phyloP scores from a whole-genome alignment of 441 rosid species.

The Erysimum cheiri region DNA sequence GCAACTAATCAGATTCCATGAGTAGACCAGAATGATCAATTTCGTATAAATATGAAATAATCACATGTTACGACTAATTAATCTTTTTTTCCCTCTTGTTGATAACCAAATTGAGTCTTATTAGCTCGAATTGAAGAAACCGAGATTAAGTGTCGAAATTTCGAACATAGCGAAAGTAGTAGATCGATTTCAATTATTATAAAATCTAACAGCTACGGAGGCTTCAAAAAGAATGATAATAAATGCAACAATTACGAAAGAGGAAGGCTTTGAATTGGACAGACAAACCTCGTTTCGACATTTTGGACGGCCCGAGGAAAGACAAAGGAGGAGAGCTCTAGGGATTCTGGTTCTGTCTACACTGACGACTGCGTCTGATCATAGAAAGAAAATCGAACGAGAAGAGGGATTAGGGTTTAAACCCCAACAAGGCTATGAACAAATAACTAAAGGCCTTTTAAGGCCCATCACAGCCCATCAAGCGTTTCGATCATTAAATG shows the following conservation, averaged over 20 bases:
- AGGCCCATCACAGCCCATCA: conserved; percentile 34
- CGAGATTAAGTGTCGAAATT: background rate
- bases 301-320: conserved; percentile 43
- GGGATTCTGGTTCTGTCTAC: conserved; percentile 2
- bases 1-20: background rate
- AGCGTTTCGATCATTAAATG: background rate
- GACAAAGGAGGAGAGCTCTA: background rate
- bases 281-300: conserved; percentile 83
- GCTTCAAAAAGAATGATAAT: background rate
- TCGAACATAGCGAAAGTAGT: background rate
- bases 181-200: background rate
- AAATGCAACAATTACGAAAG: background rate
- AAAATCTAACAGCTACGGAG: background rate
- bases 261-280: background rate
- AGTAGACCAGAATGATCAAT: background rate
- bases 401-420: conserved; percentile 30
- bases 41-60: background rate
- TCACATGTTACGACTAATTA: no score
- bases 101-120: background rate
- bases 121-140: background rate
- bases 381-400: background rate
- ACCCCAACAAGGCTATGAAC: background rate
- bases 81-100: background rate
- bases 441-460: background rate
- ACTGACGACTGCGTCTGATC: background rate